A percentile compares a stretch with the other conserved stretches of the same genome.
Conservation (phyloP, 495 filamentous ascomycete genomes). For the Penicillium lagena region DNA sequence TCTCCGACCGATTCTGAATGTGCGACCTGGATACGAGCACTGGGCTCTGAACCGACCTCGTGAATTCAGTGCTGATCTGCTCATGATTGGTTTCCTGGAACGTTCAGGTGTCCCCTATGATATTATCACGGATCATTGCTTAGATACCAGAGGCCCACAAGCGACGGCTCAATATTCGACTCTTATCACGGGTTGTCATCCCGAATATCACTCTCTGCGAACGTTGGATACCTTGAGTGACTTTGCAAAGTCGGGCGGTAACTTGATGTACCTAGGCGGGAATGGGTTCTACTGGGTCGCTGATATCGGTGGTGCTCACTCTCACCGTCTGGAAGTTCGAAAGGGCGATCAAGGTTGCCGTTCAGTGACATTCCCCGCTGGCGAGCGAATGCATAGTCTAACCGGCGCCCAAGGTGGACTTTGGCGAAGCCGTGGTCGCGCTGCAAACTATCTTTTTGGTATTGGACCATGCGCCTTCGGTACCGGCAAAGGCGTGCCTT, state of each 20-base stretch:
- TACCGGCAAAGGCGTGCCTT: constrained; percentile 12
- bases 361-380: constrained; percentile 16
- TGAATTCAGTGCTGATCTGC: constrained; percentile 23
- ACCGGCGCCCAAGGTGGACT: constrained; percentile 17
- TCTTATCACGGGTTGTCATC: no score
- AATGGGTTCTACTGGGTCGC: constrained; percentile 24
- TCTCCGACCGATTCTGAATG: constrained; percentile 19
- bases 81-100: constrained; percentile 21
- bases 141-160: constrained; percentile 10
- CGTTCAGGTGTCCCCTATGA: constrained; percentile 18
- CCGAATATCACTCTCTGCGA: background rate
- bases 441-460: constrained; percentile 20
- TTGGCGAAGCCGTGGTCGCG: constrained; percentile 21
- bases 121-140: constrained; percentile 24
- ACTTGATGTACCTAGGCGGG: constrained; percentile 23
- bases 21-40: constrained; percentile 19
- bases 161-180: background rate
- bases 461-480: constrained; percentile 20
- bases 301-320: background rate
- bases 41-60: constrained; percentile 22
- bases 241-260: constrained; percentile 12
- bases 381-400: constrained; percentile 6
- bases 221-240: constrained; percentile 6
- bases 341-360: constrained; percentile 22
- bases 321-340: constrained; percentile 26